phyloP scores from a whole-genome alignment of 306 rosid species.

The Dalbergia cultrata region DNA sequence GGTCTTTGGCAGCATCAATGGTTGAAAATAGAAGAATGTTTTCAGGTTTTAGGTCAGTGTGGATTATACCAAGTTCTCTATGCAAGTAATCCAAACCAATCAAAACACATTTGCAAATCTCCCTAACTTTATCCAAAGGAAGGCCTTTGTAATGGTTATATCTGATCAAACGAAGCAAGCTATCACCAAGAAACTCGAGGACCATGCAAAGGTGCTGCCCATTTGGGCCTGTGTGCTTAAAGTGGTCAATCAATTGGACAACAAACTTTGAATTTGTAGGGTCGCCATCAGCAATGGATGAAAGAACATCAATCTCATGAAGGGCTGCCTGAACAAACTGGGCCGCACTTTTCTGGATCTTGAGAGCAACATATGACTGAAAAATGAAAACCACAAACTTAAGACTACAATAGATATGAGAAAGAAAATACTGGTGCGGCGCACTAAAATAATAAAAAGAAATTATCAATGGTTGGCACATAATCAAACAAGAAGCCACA shows the following conservation, averaged over 20 bases:
- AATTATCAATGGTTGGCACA: not conserved
- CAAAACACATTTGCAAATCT: constrained; percentile 83
- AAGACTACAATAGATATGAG: constrained; percentile 22
- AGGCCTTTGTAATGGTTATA: constrained; percentile 82
- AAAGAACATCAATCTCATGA: constrained; percentile 89
- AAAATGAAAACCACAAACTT: constrained; percentile 45
- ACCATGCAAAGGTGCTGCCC: constrained; percentile 99
- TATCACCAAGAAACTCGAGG: constrained; percentile 96
- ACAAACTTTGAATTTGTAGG: constrained; percentile 81
- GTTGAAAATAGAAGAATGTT: constrained; percentile 87
- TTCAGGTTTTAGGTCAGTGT: constrained; percentile 93
- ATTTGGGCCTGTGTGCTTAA: constrained; percentile 93
- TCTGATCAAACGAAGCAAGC: constrained; percentile 86
- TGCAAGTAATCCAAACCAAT: constrained; percentile 92
- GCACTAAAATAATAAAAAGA: constrained; percentile 3
- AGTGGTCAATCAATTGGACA: constrained; percentile 83
- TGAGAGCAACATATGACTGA: constrained; percentile 91
- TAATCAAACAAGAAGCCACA: constrained; percentile 23
- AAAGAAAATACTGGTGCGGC: constrained; percentile 12
- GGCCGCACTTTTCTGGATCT: constrained; percentile 97
- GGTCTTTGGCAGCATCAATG: constrained; percentile 88
- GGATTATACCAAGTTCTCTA: constrained; percentile 88
- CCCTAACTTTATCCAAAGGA: constrained; percentile 78
- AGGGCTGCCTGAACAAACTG: constrained; percentile 94
- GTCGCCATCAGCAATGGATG: constrained; percentile 69